Conservation (phyloP, 2,329 filamentous ascomycete genomes). For the Aspergillus sp. region DNA sequence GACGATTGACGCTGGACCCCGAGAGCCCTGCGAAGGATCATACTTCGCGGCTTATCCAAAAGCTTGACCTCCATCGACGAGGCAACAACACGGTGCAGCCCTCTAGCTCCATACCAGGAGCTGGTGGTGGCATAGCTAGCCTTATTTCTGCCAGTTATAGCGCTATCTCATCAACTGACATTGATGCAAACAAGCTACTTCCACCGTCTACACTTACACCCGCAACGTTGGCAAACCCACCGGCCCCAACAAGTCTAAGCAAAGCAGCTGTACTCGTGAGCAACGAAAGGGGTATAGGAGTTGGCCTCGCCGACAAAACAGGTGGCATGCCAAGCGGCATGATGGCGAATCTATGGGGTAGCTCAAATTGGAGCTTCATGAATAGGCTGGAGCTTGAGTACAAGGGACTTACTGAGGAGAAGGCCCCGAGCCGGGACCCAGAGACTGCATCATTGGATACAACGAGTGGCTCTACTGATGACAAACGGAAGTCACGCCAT, state of each 20-base stretch:
- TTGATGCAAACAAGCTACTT: conserved; percentile 35
- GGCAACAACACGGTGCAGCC: conserved; percentile 57
- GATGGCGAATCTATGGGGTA: conserved; percentile 93
- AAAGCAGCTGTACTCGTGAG: conserved; percentile 79
- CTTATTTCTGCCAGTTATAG: conserved; percentile 83
- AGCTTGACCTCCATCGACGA: conserved; percentile 85
- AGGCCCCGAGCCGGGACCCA: conserved; percentile 23
- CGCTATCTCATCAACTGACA: conserved; percentile 53
- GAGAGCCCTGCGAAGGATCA: conserved; percentile 72
- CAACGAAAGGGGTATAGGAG: conserved; percentile 68
- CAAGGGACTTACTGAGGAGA: conserved; percentile 35
- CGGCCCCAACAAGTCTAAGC: conserved; percentile 80
- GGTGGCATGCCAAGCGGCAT: conserved; percentile 78
- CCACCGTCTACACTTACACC: conserved; percentile 71
- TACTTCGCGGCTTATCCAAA: conserved; percentile 86
- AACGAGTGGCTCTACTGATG: conserved; percentile 21
- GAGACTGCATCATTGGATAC: conserved; percentile 19
- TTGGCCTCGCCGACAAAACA: conserved; percentile 61
- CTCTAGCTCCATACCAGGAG: conserved; percentile 41
- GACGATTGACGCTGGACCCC: conserved; percentile 52
- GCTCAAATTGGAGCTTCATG: conserved; percentile 73
- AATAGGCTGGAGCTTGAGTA: conserved; percentile 61
- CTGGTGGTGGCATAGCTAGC: conserved; percentile 72
- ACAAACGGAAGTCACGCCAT: conserved; percentile 40
- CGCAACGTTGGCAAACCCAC: conserved; percentile 76